These are phyloP conservation scores for Rhodotorula toruloides DNA, from an alignment of 768 basidiomycete species.

Conservation along the genomic window DNA sequence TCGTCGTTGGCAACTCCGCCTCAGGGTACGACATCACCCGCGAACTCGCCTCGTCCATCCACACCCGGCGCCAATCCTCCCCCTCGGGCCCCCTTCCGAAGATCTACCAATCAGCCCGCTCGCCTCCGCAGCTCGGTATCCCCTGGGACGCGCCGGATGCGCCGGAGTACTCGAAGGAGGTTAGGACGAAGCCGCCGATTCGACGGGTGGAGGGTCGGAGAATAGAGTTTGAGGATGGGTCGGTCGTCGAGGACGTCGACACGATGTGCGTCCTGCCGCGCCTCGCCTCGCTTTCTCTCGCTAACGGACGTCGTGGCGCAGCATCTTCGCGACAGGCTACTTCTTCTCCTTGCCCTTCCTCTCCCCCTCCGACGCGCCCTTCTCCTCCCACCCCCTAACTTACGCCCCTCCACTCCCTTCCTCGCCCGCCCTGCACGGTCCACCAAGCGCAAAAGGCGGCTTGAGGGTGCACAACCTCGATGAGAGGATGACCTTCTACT, in stretches of 20 bases:
- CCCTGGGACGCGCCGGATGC: constrained; percentile 38
- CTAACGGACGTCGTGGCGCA: not conserved
- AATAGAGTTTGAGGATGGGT: constrained; percentile 44
- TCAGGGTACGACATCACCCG: constrained; percentile 49
- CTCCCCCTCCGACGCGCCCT: constrained; percentile 44
- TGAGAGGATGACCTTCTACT: constrained; percentile 46
- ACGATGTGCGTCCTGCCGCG: constrained; percentile 32
- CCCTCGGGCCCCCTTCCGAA: not conserved
- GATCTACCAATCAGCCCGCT: constrained; percentile 38
- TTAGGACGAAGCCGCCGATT: constrained; percentile 32
- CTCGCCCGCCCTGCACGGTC: constrained; percentile 16
- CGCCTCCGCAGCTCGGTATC: constrained; percentile 27
- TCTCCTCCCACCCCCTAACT: constrained; percentile 32
- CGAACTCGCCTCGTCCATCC: constrained; percentile 37
- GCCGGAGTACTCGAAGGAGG: constrained; percentile 44
- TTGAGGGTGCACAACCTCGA: constrained; percentile 46
- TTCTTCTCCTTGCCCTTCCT: constrained; percentile 47
- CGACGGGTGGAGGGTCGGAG: not conserved
- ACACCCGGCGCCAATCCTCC: not conserved
- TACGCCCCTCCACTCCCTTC: constrained; percentile 5
- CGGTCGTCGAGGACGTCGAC: constrained; percentile 42
- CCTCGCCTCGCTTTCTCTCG: not conserved
- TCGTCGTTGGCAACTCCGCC: constrained; percentile 48
- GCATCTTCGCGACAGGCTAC: constrained; percentile 50
- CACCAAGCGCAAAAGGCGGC: constrained; percentile 38